A percentile compares a stretch with the other conserved stretches of the same genome.
These are phyloP conservation scores for Sicyos baderoa DNA, from an alignment of 306 rosid species.

Conservation along the genomic window DNA sequence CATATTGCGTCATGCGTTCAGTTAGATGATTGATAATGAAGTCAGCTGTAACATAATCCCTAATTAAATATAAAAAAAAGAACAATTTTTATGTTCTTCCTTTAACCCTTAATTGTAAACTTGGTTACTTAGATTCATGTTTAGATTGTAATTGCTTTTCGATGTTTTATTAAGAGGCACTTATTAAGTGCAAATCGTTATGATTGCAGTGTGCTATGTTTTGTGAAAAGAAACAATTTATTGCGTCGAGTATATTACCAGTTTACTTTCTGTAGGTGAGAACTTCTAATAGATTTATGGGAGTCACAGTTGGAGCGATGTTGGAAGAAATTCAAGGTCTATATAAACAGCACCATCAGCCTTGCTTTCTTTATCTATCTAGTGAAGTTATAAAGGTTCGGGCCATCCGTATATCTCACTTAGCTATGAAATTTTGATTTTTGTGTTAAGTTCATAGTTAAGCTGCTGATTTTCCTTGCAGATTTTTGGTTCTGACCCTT, in stretches of 20 bases:
- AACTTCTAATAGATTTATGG: conserved; percentile 97
- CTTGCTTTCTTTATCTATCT: conserved; percentile 96
- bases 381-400: conserved; percentile 96
- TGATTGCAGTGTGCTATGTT: background rate
- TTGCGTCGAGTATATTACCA: conserved; percentile 14
- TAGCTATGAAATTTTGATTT: background rate
- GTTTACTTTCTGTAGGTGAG: conserved; percentile 60
- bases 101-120: background rate
- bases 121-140: background rate
- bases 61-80: background rate
- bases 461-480: conserved; percentile 39
- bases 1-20: background rate
- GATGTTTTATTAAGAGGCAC: background rate
- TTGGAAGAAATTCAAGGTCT: conserved; percentile 92
- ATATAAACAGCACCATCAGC: conserved; percentile 85
- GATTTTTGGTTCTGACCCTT: conserved; percentile 97
- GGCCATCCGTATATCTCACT: background rate
- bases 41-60: background rate
- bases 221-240: background rate
- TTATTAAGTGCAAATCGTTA: background rate
- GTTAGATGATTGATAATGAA: background rate
- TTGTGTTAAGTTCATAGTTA: conserved; percentile 19
- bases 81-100: background rate
- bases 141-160: background rate
- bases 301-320: conserved; percentile 91